Base-by-base conservation (phyloP, 1,284 basidiomycete genomes). In the Puccinia novopanici region DNA sequence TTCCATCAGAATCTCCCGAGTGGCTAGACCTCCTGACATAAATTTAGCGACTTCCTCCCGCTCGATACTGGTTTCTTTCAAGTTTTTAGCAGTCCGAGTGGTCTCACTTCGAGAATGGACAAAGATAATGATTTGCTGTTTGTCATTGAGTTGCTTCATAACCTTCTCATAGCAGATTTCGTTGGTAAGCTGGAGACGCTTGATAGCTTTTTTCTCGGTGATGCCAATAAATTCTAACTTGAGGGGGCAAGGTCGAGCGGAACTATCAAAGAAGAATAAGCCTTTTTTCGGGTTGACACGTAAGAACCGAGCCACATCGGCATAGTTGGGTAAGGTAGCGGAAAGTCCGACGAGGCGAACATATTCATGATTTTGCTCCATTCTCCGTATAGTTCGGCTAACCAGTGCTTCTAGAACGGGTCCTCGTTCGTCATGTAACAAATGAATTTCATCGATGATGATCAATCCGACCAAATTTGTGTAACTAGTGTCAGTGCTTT, bases 121-220 rank as follows among this genome's bases (percentile, higher is more conserved):
- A 84, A 99, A 99, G 48, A 99, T 95, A 50, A 99, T 89, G 0
- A 92, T 93, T 84, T 95, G 93, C 82, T 94, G 93, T 82, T 88
- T 87, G 72, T 86, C 86, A 42, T 74, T 40, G 1, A 81, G 72
- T 34, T 81, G 79, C 27, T 75, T 74, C 50, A 81, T 75, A 0
- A 97, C 93, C 88, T 99, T 99, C 86, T 99, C 96, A 88, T 99
- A 99, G 86, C 95, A 97, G 57, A 99, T 95, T 86, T 99, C 95
- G 87, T 99, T 99, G 90, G 95, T 96, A 82, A 98, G 91, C 85
- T 98, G 95, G 85, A 96, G 93, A 4, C 97, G 91, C 87, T 97
- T 98, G 89, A 99, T 98, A 0, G 97, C 97, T 87, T 98, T 99
- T 89, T 98, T 98, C 88, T 99, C 97, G 0, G 96, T 98, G 82